Evolutionary conservation across 176 grass and related monocot species (phyloP).

Genomic region (Triticum turgidum): DNA sequence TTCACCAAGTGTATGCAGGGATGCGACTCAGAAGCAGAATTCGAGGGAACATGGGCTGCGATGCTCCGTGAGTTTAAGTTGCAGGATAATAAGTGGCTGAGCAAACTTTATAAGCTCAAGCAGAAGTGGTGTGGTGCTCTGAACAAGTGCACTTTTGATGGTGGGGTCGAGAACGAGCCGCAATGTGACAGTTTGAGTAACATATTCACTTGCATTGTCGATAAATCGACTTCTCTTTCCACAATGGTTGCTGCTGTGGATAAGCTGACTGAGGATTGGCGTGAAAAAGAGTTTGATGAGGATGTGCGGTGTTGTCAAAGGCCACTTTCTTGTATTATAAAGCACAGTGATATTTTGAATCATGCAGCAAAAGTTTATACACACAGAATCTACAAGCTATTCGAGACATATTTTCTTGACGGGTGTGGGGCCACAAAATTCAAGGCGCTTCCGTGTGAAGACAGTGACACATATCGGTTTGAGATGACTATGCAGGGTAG

Average conservation of each 20-base stretch:
- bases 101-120: constrained; percentile 71
- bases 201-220: constrained; percentile 55
- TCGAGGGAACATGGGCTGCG: constrained; percentile 66
- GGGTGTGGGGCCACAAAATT: constrained; percentile 77
- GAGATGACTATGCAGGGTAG: constrained; percentile 84
- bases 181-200: constrained; percentile 71
- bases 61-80: constrained; percentile 69
- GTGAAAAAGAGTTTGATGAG: constrained; percentile 74
- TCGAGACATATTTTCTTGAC: constrained; percentile 81
- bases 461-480: constrained; percentile 49
- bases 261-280: constrained; percentile 61
- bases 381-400: constrained; percentile 79
- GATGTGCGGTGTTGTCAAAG: constrained; percentile 59
- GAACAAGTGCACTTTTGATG: constrained; percentile 71
- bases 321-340: constrained; percentile 60
- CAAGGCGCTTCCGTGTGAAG: constrained; percentile 51
- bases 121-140: constrained; percentile 73
- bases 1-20: constrained; percentile 71
- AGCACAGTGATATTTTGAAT: constrained; percentile 78
- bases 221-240: constrained; percentile 45
- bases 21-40: constrained; percentile 64
- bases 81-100: constrained; percentile 84
- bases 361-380: constrained; percentile 80
- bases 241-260: constrained; percentile 52
- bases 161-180: constrained; percentile 63